Evolutionary conservation across 2,329 filamentous ascomycete genomes (phyloP).

Genomic region (Leptographium galeiforme): DNA sequence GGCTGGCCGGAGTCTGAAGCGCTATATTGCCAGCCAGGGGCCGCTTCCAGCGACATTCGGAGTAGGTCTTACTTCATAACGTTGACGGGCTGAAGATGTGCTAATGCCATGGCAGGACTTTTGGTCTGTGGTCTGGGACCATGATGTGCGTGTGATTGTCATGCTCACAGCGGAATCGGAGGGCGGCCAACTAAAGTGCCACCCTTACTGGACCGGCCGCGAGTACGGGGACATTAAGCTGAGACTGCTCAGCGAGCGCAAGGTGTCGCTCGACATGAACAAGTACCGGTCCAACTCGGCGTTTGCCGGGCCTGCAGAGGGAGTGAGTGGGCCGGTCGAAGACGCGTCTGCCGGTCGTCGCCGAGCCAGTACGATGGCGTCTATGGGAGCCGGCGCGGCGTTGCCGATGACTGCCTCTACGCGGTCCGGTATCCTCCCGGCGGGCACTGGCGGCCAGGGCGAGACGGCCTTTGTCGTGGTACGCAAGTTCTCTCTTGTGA

Average conservation of each 20-base stretch:
- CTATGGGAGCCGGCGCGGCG: conserved; percentile 18
- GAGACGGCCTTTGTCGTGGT: conserved; percentile 68
- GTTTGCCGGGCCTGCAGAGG: neutral
- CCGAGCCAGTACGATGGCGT: conserved; percentile 41
- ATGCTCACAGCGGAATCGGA: conserved; percentile 94
- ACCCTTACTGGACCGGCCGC: conserved; percentile 77
- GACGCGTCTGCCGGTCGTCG: conserved; percentile 24
- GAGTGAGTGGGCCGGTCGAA: neutral
- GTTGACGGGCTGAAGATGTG: no score
- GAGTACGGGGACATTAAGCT: conserved; percentile 69
- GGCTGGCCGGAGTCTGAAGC: conserved; percentile 69
- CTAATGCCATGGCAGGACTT: conserved; percentile 53
- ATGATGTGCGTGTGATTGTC: conserved; percentile 86
- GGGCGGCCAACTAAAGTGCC: conserved; percentile 86
- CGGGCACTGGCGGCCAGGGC: conserved; percentile 19
- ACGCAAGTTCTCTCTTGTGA: conserved; percentile 73
- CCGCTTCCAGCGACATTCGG: conserved; percentile 86
- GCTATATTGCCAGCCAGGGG: conserved; percentile 91
- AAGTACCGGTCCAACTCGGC: conserved; percentile 15
- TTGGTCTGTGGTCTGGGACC: conserved; percentile 95
- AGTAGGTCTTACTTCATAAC: conserved; percentile 28
- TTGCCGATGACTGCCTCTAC: neutral
- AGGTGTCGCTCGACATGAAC: conserved; percentile 61
- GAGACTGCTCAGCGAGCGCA: conserved; percentile 67
- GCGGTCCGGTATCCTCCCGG: neutral